Conservation (phyloP, 805 yeast genomes). For the Schizosaccharomyces japonicus region DNA sequence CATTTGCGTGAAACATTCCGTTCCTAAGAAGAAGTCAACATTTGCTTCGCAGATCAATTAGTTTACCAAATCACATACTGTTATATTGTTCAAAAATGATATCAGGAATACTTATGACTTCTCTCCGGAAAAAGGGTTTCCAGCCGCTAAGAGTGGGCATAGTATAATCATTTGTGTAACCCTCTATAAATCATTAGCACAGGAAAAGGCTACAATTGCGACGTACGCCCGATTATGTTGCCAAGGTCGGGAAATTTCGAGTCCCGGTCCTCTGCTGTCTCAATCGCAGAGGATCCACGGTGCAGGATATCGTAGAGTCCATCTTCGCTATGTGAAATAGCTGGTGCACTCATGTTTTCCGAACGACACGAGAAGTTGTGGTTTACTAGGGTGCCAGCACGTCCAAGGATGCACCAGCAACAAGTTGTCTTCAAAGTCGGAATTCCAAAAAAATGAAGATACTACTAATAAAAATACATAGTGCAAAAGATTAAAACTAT, state of each 20-base stretch:
- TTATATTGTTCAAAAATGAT: slow-evolving; percentile 50
- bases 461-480: too few species aligned
- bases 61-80: slow-evolving; percentile 12
- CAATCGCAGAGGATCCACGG: background rate
- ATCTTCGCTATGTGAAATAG: background rate
- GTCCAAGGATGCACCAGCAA: too few species aligned
- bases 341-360: background rate
- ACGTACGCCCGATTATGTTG: slow-evolving; percentile 13
- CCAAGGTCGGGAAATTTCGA: slow-evolving; percentile 17
- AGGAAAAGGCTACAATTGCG: background rate
- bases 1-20: slow-evolving; percentile 46
- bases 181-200: slow-evolving; percentile 7
- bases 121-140: slow-evolving; percentile 52
- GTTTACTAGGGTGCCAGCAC: background rate
- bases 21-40: slow-evolving; percentile 10
- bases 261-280: slow-evolving; percentile 10
- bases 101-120: slow-evolving; percentile 55
- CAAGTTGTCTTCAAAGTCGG: too few species aligned
- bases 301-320: background rate
- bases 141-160: slow-evolving; percentile 10
- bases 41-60: too few species aligned
- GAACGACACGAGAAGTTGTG: background rate
- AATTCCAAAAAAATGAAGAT: too few species aligned
- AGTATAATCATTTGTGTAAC: slow-evolving; percentile 13
- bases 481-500: too few species aligned